Conservation (phyloP, 2,329 filamentous ascomycete genomes). For the Xylaria sp. region DNA sequence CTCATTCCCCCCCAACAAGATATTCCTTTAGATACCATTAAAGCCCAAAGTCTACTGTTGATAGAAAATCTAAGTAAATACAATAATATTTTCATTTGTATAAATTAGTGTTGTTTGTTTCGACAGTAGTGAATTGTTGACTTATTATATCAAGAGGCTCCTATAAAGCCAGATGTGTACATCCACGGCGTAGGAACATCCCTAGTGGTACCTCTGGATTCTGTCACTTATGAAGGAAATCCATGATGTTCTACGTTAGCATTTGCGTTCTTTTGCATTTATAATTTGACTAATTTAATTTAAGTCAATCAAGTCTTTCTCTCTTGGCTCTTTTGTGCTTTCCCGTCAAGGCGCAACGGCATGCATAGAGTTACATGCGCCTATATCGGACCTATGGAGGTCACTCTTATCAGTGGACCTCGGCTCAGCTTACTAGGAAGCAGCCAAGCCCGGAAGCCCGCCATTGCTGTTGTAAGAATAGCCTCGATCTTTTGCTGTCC, state of each 20-base stretch:
- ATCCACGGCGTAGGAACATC: no score
- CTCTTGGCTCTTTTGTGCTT: no score
- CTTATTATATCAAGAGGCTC: not conserved
- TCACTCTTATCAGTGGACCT: slow-evolving; percentile 4
- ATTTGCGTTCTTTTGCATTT: no score
- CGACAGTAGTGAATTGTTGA: not conserved
- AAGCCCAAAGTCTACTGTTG: not conserved
- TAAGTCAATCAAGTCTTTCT: no score
- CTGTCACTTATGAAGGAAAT: no score
- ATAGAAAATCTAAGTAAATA: not conserved
- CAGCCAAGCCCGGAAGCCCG: not conserved
- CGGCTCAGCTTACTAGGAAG: slow-evolving; percentile 11
- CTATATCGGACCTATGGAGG: not conserved
- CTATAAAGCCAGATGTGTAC: no score
- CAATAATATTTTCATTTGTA: not conserved
- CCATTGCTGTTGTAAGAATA: no score
- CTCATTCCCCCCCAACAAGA: not conserved
- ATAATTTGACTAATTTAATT: no score
- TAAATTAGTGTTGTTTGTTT: not conserved
- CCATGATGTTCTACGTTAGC: no score
- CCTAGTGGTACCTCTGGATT: no score
- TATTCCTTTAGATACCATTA: not conserved
- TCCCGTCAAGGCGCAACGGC: no score
- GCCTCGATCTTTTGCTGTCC: not conserved
- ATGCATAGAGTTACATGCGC: no score